Percentiles rank a stretch among this genome's conserved stretches.
These are phyloP conservation scores for Pichia cabralensis DNA, from an alignment of 805 yeast species.

Conservation along the genomic window DNA sequence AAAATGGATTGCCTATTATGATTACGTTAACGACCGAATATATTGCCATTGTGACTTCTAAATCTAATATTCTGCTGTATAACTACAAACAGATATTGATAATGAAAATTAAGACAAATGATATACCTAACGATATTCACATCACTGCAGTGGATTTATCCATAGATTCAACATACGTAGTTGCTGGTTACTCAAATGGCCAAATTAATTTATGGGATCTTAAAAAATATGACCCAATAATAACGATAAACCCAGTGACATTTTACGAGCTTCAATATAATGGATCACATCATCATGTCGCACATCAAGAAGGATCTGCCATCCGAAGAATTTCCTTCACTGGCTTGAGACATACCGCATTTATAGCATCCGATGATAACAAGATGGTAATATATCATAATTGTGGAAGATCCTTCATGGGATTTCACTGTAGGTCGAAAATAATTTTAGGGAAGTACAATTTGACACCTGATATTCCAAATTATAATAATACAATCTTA, in stretches of 20 bases:
- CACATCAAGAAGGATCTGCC: slow-evolving; percentile 28
- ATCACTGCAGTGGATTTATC: slow-evolving; percentile 53
- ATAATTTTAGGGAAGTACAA: slow-evolving; percentile 44
- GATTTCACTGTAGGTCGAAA: slow-evolving; percentile 36
- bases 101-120: slow-evolving; percentile 28
- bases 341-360: slow-evolving; percentile 43
- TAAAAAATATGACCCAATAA: slow-evolving; percentile 21
- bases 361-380: slow-evolving; percentile 43
- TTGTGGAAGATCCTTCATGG: slow-evolving; percentile 48
- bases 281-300: slow-evolving; percentile 16
- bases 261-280: slow-evolving; percentile 13
- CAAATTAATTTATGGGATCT: slow-evolving; percentile 62
- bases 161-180: slow-evolving; percentile 57
- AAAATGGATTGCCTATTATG: no score
- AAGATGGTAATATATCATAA: slow-evolving; percentile 59
- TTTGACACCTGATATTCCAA: no score
- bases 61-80: slow-evolving; percentile 57
- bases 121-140: slow-evolving; percentile 30
- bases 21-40: no score
- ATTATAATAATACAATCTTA: slow-evolving; percentile 23
- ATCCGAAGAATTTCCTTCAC: slow-evolving; percentile 38
- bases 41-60: slow-evolving; percentile 59
- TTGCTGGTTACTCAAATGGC: slow-evolving; percentile 63
- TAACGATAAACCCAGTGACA: slow-evolving; percentile 23
- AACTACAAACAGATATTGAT: slow-evolving; percentile 55